Percentiles rank a stretch among this genome's conserved stretches.
These are phyloP conservation scores for Coniochaeta prunicola DNA, from an alignment of 2,329 filamentous ascomycete species.

Conservation along the genomic window DNA sequence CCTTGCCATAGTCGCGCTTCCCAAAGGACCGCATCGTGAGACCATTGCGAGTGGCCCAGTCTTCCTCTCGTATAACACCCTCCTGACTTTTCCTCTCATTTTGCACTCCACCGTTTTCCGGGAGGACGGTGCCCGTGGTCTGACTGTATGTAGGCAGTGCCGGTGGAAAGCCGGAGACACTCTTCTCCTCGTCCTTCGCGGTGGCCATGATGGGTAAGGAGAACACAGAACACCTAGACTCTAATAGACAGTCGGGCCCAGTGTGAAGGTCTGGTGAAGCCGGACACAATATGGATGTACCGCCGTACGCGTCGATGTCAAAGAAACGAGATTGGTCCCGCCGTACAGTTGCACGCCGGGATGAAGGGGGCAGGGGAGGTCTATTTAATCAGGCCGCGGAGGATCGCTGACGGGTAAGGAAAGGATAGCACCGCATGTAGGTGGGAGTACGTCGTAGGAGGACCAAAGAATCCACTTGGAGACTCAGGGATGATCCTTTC, in stretches of 20 bases:
- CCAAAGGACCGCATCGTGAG: slow-evolving; percentile 33
- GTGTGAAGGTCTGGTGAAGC: background rate
- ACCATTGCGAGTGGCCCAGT: slow-evolving; percentile 30
- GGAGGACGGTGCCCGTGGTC: background rate
- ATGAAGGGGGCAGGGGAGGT: background rate
- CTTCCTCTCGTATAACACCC: slow-evolving; percentile 13
- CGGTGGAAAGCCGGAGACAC: background rate
- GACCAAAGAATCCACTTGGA: background rate
- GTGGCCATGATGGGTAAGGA: background rate
- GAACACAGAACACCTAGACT: background rate
- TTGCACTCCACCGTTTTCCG: background rate
- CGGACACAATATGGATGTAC: background rate
- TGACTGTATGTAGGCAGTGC: background rate
- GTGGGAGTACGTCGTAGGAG: no score
- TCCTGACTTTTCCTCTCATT: background rate
- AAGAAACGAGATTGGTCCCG: background rate
- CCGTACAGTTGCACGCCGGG: background rate
- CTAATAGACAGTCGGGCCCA: background rate
- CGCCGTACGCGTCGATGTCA: background rate
- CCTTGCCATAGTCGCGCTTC: slow-evolving; percentile 20
- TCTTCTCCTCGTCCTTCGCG: background rate
- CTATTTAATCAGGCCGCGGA: background rate
- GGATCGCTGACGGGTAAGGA: background rate
- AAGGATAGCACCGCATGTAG: no score
- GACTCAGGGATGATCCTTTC: background rate